A percentile compares a stretch with the other conserved stretches of the same genome.
Conservation (phyloP, 177 flowering plant species). For the Vitis hybrid region DNA sequence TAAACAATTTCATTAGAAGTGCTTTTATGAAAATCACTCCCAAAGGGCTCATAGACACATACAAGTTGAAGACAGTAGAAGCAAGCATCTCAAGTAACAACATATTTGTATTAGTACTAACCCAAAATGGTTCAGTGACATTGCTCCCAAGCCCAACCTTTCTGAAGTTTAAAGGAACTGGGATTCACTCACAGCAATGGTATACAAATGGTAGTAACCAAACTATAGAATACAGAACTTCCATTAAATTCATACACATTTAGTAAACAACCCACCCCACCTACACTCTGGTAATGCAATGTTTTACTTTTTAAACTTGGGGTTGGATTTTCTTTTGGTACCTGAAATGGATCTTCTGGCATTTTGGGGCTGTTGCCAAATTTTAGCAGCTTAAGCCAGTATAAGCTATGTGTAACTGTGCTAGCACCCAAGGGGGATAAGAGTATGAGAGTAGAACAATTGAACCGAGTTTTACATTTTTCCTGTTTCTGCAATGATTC, state of each 20-base stretch:
- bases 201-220: not conserved
- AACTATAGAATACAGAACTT: not conserved
- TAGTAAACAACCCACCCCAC: not conserved
- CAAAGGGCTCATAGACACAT: too few relatives aligned
- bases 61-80: too few relatives aligned
- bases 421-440: not conserved
- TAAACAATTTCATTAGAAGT: too few relatives aligned
- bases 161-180: not conserved
- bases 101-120: too few relatives aligned
- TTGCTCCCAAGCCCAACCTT: too few relatives aligned
- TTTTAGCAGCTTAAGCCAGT: not conserved
- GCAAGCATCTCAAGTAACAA: too few relatives aligned
- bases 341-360: not conserved
- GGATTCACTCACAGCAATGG: not conserved
- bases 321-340: not conserved
- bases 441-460: not conserved
- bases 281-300: not conserved
- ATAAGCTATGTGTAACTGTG: not conserved
- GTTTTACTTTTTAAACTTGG: not conserved
- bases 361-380: not conserved
- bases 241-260: not conserved
- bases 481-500: constrained; percentile 51
- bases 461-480: constrained; percentile 20
- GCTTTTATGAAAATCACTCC: too few relatives aligned
- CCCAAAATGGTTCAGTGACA: too few relatives aligned